These are phyloP conservation scores for Irpex rosettiformis DNA, from an alignment of 1,284 basidiomycete species.

Conservation along the genomic window DNA sequence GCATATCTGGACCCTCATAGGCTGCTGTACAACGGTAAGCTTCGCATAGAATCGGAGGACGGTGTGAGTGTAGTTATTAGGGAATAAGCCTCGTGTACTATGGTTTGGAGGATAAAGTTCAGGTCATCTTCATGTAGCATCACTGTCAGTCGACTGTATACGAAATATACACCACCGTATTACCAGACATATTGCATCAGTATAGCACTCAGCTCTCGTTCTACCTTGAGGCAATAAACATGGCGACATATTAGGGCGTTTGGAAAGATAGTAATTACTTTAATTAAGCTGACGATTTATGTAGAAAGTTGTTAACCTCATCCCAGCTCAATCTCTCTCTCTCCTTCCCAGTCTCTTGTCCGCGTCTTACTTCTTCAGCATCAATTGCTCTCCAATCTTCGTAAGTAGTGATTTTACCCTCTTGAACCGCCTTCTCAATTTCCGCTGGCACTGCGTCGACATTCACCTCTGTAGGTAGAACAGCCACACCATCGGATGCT, in stretches of 20 bases:
- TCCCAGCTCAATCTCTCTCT: constrained; percentile 77
- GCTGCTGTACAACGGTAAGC: not conserved
- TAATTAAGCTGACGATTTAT: not conserved
- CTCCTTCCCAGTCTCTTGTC: constrained; percentile 61
- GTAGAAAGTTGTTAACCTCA: constrained; percentile 32
- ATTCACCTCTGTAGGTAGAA: constrained; percentile 48
- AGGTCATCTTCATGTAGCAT: no score
- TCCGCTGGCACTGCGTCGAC: constrained; percentile 46
- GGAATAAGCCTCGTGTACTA: no score
- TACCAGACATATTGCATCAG: no score
- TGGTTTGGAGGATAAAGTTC: no score
- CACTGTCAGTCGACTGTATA: no score
- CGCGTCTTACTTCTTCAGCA: constrained; percentile 61
- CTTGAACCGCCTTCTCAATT: constrained; percentile 51
- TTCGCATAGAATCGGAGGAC: not conserved
- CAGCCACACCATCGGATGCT: constrained; percentile 18
- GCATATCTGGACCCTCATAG: not conserved
- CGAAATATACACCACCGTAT: no score
- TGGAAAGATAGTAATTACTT: no score
- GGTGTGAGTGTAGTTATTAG: not conserved
- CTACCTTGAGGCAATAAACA: no score
- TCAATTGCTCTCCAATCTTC: constrained; percentile 69
- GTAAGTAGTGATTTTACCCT: constrained; percentile 53
- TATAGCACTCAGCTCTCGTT: no score
- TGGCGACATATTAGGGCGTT: no score